phyloP scores from a whole-genome alignment of 352 stramenopile species.

The Elongisporangium prolatum region DNA sequence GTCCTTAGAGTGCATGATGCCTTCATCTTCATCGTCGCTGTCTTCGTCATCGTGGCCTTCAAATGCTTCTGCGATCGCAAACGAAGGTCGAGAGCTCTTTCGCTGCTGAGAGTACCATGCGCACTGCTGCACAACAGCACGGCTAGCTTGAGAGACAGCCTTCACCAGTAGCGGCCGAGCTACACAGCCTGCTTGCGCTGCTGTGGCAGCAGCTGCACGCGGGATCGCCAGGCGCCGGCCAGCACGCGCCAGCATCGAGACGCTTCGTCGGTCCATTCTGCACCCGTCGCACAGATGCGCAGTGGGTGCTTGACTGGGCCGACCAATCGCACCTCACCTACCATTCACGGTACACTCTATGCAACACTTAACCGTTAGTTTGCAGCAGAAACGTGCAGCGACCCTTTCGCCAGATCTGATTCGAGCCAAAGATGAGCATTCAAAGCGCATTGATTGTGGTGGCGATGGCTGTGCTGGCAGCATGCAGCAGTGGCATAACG shows the following conservation, averaged over 20 bases:
- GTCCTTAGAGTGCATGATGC: background rate
- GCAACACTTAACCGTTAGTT: background rate
- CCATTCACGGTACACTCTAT: background rate
- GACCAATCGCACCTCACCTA: background rate
- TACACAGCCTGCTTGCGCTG: background rate
- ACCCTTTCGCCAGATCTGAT: background rate
- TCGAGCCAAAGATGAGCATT: background rate
- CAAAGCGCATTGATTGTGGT: background rate
- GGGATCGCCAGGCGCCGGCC: background rate
- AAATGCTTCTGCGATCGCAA: conserved; percentile 52
- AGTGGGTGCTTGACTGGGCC: background rate
- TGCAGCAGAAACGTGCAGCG: background rate
- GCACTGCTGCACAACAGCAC: background rate
- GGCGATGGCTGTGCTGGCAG: background rate
- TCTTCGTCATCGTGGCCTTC: conserved; percentile 44
- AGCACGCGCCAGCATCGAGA: background rate
- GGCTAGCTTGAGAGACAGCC: background rate
- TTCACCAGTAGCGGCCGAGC: background rate
- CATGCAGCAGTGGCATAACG: background rate
- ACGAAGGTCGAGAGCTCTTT: conserved; percentile 19
- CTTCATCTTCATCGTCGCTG: conserved; percentile 12
- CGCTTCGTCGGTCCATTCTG: background rate
- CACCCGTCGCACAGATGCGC: background rate
- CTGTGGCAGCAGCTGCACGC: background rate
- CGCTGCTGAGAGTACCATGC: background rate